phyloP scores from a whole-genome alignment of 1,284 basidiomycete genomes.

The Somion occarium region DNA sequence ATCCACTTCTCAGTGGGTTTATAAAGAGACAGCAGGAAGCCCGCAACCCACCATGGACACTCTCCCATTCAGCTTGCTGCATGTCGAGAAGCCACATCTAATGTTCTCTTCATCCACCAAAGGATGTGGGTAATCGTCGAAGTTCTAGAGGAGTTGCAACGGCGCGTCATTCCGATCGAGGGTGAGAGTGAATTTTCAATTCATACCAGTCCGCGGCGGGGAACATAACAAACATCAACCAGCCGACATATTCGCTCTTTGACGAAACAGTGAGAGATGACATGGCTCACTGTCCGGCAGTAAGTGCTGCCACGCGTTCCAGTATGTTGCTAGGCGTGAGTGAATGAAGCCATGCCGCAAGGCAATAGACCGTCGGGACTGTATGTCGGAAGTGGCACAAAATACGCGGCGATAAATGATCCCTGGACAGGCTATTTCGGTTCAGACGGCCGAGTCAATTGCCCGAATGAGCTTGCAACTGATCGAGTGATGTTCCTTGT shows the following conservation, averaged over 20 bases:
- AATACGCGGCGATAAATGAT: background rate
- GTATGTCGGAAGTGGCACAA: background rate
- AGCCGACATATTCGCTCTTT: background rate
- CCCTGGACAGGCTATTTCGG: background rate
- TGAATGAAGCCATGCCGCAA: background rate
- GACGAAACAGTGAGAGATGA: background rate
- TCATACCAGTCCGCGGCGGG: background rate
- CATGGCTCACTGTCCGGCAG: background rate
- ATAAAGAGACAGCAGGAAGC: slow-evolving; percentile 1
- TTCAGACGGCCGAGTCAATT: background rate
- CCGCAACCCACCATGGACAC: slow-evolving; percentile 3
- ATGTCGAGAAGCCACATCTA: slow-evolving; percentile 7
- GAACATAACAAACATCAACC: background rate
- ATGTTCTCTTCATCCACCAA: slow-evolving; percentile 1
- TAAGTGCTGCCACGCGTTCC: background rate
- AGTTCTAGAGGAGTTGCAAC: slow-evolving; percentile 1
- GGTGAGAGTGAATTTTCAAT: background rate
- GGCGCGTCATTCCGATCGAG: slow-evolving; percentile 2
- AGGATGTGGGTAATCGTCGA: slow-evolving; percentile 2
- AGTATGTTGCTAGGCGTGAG: background rate
- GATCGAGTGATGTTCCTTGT: background rate
- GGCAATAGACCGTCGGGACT: background rate
- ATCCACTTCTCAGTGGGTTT: background rate
- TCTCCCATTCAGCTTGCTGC: slow-evolving; percentile 3
- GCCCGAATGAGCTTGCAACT: background rate